A percentile compares a stretch with the other conserved stretches of the same genome.
These are phyloP conservation scores for Trichoderma pleuroti DNA, from an alignment of 2,329 filamentous ascomycete genomes.

Conservation along the genomic window DNA sequence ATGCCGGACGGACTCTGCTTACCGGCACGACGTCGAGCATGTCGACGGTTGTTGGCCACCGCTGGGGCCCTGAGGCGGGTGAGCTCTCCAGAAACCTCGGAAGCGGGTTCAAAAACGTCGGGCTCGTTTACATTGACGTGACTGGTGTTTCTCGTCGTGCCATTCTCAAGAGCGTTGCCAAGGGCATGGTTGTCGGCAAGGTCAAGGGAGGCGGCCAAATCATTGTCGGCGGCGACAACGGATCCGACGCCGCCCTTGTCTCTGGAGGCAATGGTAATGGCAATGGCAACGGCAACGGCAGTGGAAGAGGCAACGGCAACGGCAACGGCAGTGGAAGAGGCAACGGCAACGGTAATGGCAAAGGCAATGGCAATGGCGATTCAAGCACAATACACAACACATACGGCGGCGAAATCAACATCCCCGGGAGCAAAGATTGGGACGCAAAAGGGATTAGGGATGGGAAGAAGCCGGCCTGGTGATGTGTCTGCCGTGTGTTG, in stretches of 20 bases:
- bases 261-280: constrained; percentile 26
- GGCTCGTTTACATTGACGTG: constrained; percentile 94
- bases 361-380: not conserved
- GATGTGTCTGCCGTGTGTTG: not conserved
- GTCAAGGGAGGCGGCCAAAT: constrained; percentile 71
- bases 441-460: constrained; percentile 24
- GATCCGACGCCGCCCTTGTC: constrained; percentile 19
- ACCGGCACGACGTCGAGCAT: constrained; percentile 73
- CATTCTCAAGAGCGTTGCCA: constrained; percentile 90
- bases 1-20: constrained; percentile 76
- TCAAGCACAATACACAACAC: constrained; percentile 23
- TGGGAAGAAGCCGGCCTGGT: constrained; percentile 32
- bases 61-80: constrained; percentile 82
- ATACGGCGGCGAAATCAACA: constrained; percentile 29
- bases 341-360: not conserved
- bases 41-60: constrained; percentile 81
- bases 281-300: constrained; percentile 4
- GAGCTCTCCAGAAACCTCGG: constrained; percentile 71
- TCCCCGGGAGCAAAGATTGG: constrained; percentile 28
- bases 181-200: constrained; percentile 88
- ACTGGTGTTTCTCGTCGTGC: constrained; percentile 86
- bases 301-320: not conserved
- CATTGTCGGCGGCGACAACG: constrained; percentile 63
- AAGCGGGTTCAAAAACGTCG: constrained; percentile 91
- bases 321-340: not conserved